Conservation (phyloP, 179 eudicot genomes). For the Corrigiola litoralis region DNA sequence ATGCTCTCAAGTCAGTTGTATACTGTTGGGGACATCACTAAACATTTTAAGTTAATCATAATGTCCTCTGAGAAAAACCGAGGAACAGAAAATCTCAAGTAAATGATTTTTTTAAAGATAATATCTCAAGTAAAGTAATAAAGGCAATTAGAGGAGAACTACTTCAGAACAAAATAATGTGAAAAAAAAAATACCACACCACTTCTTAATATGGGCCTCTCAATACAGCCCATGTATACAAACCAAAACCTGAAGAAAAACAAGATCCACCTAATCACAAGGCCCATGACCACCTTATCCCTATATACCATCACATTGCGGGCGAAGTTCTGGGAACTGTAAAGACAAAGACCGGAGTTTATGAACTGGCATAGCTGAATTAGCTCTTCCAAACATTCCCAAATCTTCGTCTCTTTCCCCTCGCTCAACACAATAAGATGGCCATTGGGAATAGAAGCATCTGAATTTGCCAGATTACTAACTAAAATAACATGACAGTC, state of each 20-base stretch:
- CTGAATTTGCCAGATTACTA: not conserved
- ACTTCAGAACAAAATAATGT: not conserved
- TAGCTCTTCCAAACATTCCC: not conserved
- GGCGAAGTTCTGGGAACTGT: not conserved
- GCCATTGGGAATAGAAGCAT: not conserved
- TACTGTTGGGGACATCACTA: no score
- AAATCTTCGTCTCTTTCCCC: not conserved
- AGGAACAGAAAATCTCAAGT: no score
- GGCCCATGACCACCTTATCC: not conserved
- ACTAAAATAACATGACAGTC: not conserved
- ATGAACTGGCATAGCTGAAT: not conserved
- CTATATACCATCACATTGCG: not conserved
- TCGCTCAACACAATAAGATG: not conserved
- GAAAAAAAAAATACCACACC: not conserved
- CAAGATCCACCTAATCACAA: constrained; percentile 4
- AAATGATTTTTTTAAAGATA: no score
- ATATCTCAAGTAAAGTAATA: no score
- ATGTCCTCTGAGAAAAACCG: no score
- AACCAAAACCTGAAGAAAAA: not conserved
- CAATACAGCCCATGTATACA: constrained; percentile 5
- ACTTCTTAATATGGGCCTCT: not conserved
- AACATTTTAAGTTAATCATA: no score
- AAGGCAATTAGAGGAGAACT: not conserved
- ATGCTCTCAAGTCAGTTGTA: no score
- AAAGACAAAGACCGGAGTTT: not conserved